Evolutionary conservation across 768 basidiomycete species (phyloP), one percentile per base, ranked within the genome.

Genomic region (Russula lepida): DNA sequence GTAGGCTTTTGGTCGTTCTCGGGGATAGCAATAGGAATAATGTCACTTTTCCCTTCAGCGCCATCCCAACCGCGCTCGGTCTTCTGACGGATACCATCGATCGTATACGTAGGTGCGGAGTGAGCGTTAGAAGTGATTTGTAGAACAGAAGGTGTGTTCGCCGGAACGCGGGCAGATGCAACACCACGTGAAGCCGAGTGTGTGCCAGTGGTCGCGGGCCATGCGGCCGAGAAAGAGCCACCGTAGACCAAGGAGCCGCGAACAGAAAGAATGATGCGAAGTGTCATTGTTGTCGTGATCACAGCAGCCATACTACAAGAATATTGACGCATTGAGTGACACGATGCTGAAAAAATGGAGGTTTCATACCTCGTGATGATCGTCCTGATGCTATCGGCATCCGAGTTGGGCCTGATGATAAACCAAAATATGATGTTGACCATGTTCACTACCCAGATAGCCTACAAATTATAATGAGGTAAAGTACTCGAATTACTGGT

Each of bases 341-440:
- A 50, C 32, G 43, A 28, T 49, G 23, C 54, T 33, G 27, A 35
- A 49, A 27, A 13, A 12, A 51, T 46, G 25, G 17, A 17, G 19
- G 11, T 3, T 6, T 52, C 67, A 48, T 62, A 80, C 80, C 79
- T 84, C 25, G 88, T 89, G 46, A 91, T 82, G 69, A 91, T 88
- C 37, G 90, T 92, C 70, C 81, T 85, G 77, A 92, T 81, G 62
- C 87, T 81, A 73, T 93, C 90, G 0, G 68, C 57, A 23, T 66
- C 49, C 51, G 74, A 82, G 49, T 83, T 85, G 27, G 90, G 87
- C 54, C 71, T 84, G 71, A 86, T 82, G 74, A 88, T 82, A 75
- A 93, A 91, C 86, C 88, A 92, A 79, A 91, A 93, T 71, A 91
- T 74, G 71, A 89, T 79, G 77, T 92, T 93, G 75, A 79, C 77